Evolutionary conservation across 352 stramenopile species (phyloP).

Genomic region (Phytophthora tentaculata): DNA sequence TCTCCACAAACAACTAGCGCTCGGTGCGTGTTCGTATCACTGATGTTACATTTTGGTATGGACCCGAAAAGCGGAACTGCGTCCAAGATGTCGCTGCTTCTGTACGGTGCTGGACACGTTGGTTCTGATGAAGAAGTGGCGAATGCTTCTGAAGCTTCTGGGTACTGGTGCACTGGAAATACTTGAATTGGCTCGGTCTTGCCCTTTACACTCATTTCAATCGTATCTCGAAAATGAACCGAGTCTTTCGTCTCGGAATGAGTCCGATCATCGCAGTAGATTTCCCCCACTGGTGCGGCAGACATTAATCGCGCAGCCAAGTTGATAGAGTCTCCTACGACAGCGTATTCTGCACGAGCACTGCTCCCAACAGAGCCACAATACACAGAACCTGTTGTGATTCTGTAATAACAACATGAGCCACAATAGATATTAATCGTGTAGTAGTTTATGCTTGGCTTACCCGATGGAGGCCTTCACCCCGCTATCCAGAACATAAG

Average conservation of each 20-base stretch:
- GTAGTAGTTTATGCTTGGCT: neutral
- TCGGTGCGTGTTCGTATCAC: conserved; percentile 31
- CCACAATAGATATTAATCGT: too few species aligned
- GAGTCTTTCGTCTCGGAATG: conserved; percentile 61
- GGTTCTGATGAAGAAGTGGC: neutral
- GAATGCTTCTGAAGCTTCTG: conserved; percentile 4
- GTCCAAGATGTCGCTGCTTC: conserved; percentile 54
- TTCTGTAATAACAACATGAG: too few species aligned
- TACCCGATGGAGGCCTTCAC: conserved; percentile 76
- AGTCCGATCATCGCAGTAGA: conserved; percentile 80
- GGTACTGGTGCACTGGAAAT: conserved; percentile 45
- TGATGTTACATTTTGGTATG: conserved; percentile 15
- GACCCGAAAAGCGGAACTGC: conserved; percentile 57
- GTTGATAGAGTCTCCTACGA: conserved; percentile 88
- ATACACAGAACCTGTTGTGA: conserved; percentile 78
- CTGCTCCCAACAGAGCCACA: conserved; percentile 77
- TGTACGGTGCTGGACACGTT: conserved; percentile 44
- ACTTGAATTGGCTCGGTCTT: conserved; percentile 57
- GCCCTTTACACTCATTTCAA: conserved; percentile 70
- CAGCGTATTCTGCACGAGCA: conserved; percentile 78
- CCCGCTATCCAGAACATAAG: conserved; percentile 67
- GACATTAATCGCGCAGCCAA: conserved; percentile 82
- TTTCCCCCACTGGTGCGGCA: conserved; percentile 54
- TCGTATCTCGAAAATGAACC: conserved; percentile 52
- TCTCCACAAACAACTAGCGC: conserved; percentile 67